phyloP scores from a whole-genome alignment of 2,329 filamentous ascomycete species.

The Botrytis tulipae region DNA sequence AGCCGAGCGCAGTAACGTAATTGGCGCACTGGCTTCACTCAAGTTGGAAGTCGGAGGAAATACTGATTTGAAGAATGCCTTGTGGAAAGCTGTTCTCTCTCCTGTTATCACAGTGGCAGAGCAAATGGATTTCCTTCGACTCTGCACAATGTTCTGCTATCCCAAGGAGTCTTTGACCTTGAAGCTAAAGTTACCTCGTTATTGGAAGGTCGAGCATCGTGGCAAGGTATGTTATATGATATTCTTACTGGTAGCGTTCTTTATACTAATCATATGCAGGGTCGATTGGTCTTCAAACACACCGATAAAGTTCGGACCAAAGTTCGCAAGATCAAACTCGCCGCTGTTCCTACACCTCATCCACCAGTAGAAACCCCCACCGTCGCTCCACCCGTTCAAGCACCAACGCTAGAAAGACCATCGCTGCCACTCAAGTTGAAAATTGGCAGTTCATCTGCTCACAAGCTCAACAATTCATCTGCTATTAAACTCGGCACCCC shows the following conservation, averaged over 20 bases:
- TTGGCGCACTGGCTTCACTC: constrained; percentile 47
- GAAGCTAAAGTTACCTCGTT: constrained; percentile 48
- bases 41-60: constrained; percentile 49
- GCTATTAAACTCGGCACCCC: neutral
- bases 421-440: constrained; percentile 18
- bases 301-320: constrained; percentile 35
- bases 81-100: constrained; percentile 53
- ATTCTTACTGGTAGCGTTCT: neutral
- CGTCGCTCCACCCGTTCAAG: neutral
- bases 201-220: constrained; percentile 44
- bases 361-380: constrained; percentile 8
- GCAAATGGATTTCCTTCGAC: constrained; percentile 50
- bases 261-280: constrained; percentile 28
- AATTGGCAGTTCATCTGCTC: constrained; percentile 3
- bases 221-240: constrained; percentile 38
- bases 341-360: constrained; percentile 2
- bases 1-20: constrained; percentile 50
- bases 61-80: constrained; percentile 44
- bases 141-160: constrained; percentile 52
- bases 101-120: constrained; percentile 48
- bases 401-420: constrained; percentile 4
- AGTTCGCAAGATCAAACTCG: constrained; percentile 4
- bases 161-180: constrained; percentile 48
- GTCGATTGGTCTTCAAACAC: constrained; percentile 35
- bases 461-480: neutral